Evolutionary conservation across 352 stramenopile species (phyloP), one percentile per base, ranked within the genome.

Genomic region (Phytophthora kernoviae): DNA sequence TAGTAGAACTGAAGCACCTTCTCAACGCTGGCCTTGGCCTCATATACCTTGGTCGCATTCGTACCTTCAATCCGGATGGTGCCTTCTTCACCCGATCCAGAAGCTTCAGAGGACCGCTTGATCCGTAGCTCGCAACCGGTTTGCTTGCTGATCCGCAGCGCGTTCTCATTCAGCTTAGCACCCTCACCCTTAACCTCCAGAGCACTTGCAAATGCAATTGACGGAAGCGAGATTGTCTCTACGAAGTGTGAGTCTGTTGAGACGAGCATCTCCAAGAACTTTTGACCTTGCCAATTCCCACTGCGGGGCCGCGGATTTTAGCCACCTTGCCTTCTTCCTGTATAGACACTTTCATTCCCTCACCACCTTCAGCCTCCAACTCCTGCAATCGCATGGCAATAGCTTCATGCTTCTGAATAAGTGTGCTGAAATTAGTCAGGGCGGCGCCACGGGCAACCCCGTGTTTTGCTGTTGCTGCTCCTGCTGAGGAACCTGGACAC

Each of bases 1-100:
- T 87, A 87, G 64, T 91, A 93, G 51, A 93, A 93, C 51, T 91
- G 81, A 27, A 93, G 65, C 26, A 91, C 71, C 26, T 87, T 87
- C 58, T 93, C 80, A 6, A 93, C 79, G 34, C 76, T 66, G 17
- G 75, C 64, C 64, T 90, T 91, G 42, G 84, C 84, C 26, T 89
- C 70, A 54, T 89, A 90, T 18, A 93, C 84, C 48, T 88, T 84
- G 24, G 69, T 62, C 0, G 80, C 68, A 45, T 80, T 81, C 4
- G 65, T 73, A 7, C 84, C 81, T 76, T 91, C 81, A 42, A 93
- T 88, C 21, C 74, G 76, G 21, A 93, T 73, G 9, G 73, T 70
- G 3, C 70, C 74, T 20, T 79, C 73, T 15, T 77, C 73, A 6
- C 49, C 58, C 37, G 40, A 15, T 34, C 65, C 33, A 26, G 64